Conservation (phyloP, 768 basidiomycete genomes). For the Strobilomyces echinocephalus region DNA sequence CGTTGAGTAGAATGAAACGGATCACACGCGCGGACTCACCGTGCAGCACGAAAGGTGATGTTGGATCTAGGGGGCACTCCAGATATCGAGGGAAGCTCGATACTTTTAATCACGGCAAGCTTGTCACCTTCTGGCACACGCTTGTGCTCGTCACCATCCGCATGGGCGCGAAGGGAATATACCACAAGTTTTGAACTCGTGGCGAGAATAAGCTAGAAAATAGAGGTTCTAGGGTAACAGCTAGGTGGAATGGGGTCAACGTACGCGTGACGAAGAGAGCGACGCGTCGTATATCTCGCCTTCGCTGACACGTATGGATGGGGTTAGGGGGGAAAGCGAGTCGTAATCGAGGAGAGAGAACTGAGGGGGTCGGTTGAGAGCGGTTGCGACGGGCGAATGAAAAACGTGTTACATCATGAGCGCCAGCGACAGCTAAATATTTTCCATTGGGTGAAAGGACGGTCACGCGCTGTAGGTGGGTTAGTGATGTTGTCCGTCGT, state of each 20-base stretch:
- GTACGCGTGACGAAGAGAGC: constrained; percentile 64
- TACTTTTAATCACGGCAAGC: constrained; percentile 44
- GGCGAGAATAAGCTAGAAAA: constrained; percentile 55
- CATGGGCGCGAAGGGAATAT: constrained; percentile 47
- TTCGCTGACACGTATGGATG: constrained; percentile 48
- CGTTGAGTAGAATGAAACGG: constrained; percentile 5
- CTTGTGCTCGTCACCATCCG: not conserved
- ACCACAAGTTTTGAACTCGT: constrained; percentile 62
- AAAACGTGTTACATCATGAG: constrained; percentile 51
- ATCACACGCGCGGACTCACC: constrained; percentile 32
- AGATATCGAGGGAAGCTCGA: constrained; percentile 50
- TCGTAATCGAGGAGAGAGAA: constrained; percentile 66
- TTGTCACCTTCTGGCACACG: constrained; percentile 5
- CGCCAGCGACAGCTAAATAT: constrained; percentile 68
- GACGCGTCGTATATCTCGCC: constrained; percentile 86
- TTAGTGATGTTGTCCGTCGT: not conserved
- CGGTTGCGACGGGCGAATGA: constrained; percentile 14
- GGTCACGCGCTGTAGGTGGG: constrained; percentile 66
- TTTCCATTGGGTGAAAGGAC: constrained; percentile 66
- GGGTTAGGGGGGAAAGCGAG: constrained; percentile 44
- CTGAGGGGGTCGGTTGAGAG: constrained; percentile 30
- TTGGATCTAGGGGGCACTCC: constrained; percentile 41
- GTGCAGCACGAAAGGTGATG: constrained; percentile 58
- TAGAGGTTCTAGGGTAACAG: not conserved
- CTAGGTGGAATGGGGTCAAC: constrained; percentile 13